phyloP scores from a whole-genome alignment of 2,329 filamentous ascomycete species.

The Nectriaceae sp. region DNA sequence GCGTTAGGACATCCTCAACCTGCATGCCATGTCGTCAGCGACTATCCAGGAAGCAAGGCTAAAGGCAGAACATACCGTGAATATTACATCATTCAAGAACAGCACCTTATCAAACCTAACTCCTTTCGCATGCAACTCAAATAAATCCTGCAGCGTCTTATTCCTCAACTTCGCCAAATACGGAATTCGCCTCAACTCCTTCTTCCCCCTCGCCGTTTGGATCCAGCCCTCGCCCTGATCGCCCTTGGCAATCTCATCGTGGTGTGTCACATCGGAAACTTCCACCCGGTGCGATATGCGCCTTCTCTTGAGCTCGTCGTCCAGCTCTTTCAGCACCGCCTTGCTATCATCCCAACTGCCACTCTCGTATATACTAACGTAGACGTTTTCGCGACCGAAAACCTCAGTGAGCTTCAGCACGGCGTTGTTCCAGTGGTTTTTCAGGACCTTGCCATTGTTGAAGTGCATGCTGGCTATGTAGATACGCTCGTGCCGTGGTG shows the following conservation, averaged over 20 bases:
- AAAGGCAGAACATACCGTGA: slow-evolving; percentile 46
- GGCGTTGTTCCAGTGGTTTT: slow-evolving; percentile 62
- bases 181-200: slow-evolving; percentile 66
- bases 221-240: slow-evolving; percentile 64
- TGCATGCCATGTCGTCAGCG: slow-evolving; percentile 24
- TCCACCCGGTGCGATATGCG: slow-evolving; percentile 57
- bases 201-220: slow-evolving; percentile 52
- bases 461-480: slow-evolving; percentile 72
- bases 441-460: slow-evolving; percentile 63
- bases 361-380: slow-evolving; percentile 67
- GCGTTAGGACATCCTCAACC: slow-evolving; percentile 55
- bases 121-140: slow-evolving; percentile 51
- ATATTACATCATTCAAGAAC: slow-evolving; percentile 66
- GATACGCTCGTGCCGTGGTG: slow-evolving; percentile 45
- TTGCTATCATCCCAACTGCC: slow-evolving; percentile 72
- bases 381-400: slow-evolving; percentile 66
- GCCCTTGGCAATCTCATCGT: slow-evolving; percentile 51
- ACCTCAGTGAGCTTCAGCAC: slow-evolving; percentile 57
- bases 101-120: slow-evolving; percentile 59
- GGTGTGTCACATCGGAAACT: slow-evolving; percentile 60
- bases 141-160: slow-evolving; percentile 59
- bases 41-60: neutral
- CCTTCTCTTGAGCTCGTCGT: slow-evolving; percentile 51
- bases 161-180: slow-evolving; percentile 69
- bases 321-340: slow-evolving; percentile 57